A percentile compares a stretch with the other conserved stretches of the same genome.
Evolutionary conservation across 768 basidiomycete species (phyloP).

Genomic region (Inosperma sp.): DNA sequence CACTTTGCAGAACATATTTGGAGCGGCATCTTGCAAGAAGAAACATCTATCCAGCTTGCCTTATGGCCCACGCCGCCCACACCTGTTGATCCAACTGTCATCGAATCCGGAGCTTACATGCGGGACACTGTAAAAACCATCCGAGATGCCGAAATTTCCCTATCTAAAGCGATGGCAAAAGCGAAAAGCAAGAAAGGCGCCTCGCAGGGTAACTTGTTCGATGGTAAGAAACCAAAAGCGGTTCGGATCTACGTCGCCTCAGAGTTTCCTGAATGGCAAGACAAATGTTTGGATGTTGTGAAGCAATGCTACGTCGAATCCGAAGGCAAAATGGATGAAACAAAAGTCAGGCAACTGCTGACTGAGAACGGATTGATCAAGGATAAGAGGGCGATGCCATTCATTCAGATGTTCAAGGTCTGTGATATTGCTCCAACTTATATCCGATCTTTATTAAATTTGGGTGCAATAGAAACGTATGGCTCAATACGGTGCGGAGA

Average conservation of each 20-base stretch:
- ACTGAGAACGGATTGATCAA: constrained; percentile 77
- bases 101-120: constrained; percentile 83
- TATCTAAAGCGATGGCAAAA: constrained; percentile 79
- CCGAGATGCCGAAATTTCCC: constrained; percentile 76
- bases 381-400: constrained; percentile 95
- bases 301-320: constrained; percentile 59
- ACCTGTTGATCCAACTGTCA: constrained; percentile 55
- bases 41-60: constrained; percentile 76
- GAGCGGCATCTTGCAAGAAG: constrained; percentile 65
- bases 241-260: constrained; percentile 90
- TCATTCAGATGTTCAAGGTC: constrained; percentile 91
- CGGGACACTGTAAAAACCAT: constrained; percentile 86
- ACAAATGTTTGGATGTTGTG: constrained; percentile 70
- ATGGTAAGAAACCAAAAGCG: constrained; percentile 80
- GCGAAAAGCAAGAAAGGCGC: constrained; percentile 57
- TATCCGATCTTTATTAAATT: neutral
- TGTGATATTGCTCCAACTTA: constrained; percentile 8
- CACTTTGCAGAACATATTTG: constrained; percentile 94
- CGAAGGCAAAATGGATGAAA: constrained; percentile 74
- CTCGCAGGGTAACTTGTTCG: constrained; percentile 51
- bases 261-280: constrained; percentile 92
- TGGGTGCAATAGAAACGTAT: constrained; percentile 64
- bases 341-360: constrained; percentile 64
- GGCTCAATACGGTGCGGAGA: constrained; percentile 63
- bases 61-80: constrained; percentile 69